Percentiles rank a stretch among this genome's conserved stretches.
phyloP scores from a whole-genome alignment of 257 asterid species.

The Solanum okadae region DNA sequence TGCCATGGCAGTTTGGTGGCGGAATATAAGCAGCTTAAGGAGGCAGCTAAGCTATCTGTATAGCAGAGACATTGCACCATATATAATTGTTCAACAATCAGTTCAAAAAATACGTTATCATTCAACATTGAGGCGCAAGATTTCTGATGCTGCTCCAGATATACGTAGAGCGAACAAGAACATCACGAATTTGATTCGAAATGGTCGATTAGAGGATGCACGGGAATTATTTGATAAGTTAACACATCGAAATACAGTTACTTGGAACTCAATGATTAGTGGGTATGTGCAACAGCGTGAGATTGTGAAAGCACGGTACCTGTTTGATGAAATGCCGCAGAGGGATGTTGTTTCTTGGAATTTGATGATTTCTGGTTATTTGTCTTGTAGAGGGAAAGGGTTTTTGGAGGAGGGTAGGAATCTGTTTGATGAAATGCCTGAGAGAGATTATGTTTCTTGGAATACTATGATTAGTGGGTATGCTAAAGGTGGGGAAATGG shows the following conservation, averaged over 20 bases:
- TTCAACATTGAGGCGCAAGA: background rate
- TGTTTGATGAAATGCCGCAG: slow-evolving; percentile 67
- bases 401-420: slow-evolving; percentile 39
- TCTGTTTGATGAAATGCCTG: slow-evolving; percentile 61
- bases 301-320: slow-evolving; percentile 42
- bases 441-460: slow-evolving; percentile 52
- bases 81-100: background rate
- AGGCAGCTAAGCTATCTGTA: background rate
- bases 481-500: slow-evolving; percentile 51
- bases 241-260: slow-evolving; percentile 39
- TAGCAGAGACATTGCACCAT: background rate
- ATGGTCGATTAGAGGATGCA: slow-evolving; percentile 51
- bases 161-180: slow-evolving; percentile 31
- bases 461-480: slow-evolving; percentile 85
- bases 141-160: background rate
- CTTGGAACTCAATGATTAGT: slow-evolving; percentile 80
- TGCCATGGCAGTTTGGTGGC: background rate
- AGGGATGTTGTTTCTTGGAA: slow-evolving; percentile 74
- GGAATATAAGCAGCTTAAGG: background rate
- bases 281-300: slow-evolving; percentile 50
- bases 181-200: slow-evolving; percentile 39
- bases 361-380: slow-evolving; percentile 50
- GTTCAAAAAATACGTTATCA: background rate
- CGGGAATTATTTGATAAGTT: slow-evolving; percentile 37
- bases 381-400: slow-evolving; percentile 36